Conservation (phyloP, 768 basidiomycete genomes). For the Auriscalpium vulgare region DNA sequence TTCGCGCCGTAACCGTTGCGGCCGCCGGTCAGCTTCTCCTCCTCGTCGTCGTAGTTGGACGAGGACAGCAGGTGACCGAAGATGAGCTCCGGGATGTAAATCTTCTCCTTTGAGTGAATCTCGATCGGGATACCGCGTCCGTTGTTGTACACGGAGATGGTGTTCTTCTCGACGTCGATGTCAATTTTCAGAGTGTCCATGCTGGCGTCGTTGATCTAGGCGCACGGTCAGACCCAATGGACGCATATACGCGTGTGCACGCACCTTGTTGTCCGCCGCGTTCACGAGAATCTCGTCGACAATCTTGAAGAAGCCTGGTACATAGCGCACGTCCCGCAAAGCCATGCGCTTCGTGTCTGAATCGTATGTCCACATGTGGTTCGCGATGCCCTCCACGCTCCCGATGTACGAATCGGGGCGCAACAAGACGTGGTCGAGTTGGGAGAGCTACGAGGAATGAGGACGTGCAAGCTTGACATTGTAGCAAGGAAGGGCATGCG, state of each 20-base stretch:
- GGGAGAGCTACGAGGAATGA: conserved; percentile 58
- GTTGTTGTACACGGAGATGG: conserved; percentile 92
- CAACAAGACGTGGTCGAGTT: conserved; percentile 89
- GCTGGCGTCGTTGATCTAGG: conserved; percentile 78
- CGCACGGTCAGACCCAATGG: too few species aligned
- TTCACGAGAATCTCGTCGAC: conserved; percentile 99
- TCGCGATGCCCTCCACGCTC: conserved; percentile 82
- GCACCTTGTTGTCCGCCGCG: conserved; percentile 97
- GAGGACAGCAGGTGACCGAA: conserved; percentile 92
- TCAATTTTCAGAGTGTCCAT: conserved; percentile 92
- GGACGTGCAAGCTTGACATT: background rate
- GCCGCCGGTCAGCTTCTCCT: conserved; percentile 97
- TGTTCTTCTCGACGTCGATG: conserved; percentile 75
- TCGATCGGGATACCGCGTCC: conserved; percentile 96
- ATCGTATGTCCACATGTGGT: conserved; percentile 93
- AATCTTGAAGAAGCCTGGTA: conserved; percentile 99
- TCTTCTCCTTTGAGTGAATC: conserved; percentile 86
- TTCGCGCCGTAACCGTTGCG: conserved; percentile 99
- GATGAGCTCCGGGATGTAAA: conserved; percentile 95
- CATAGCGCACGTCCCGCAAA: conserved; percentile 76
- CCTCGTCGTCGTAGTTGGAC: conserved; percentile 97
- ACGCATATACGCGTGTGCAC: conserved; percentile 14
- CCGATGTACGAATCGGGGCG: conserved; percentile 96
- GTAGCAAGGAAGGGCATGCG: conserved; percentile 8
- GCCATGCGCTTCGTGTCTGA: conserved; percentile 77